These are phyloP conservation scores for Aspergillus kassunensis DNA, from an alignment of 495 filamentous ascomycete species.

Conservation along the genomic window DNA sequence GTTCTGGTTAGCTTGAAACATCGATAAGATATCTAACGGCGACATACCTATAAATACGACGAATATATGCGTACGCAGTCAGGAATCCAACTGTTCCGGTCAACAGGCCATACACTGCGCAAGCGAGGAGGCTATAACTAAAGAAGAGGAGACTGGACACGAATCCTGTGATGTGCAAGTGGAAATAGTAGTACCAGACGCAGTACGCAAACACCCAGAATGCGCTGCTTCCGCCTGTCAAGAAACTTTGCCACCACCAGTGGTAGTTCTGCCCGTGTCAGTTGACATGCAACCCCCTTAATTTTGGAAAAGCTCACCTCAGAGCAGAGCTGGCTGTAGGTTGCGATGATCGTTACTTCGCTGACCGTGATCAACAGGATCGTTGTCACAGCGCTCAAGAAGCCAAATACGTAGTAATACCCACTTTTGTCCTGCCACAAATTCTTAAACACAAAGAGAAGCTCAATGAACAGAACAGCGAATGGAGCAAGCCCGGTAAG, in stretches of 20 bases:
- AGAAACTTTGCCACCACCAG: conserved; percentile 95
- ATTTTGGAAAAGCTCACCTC: conserved; percentile 47
- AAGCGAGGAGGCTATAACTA: conserved; percentile 76
- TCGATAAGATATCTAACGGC: neutral
- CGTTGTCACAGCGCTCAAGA: conserved; percentile 69
- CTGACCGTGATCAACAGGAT: conserved; percentile 77
- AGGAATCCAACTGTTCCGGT: conserved; percentile 87
- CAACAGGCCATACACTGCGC: conserved; percentile 76
- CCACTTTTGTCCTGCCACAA: conserved; percentile 91
- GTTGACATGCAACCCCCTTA: neutral
- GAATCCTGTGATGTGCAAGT: conserved; percentile 79
- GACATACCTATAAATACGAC: conserved; percentile 80
- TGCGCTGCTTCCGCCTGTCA: conserved; percentile 73
- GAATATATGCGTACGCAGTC: conserved; percentile 82
- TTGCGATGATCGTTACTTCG: conserved; percentile 85
- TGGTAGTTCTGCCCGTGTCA: conserved; percentile 66
- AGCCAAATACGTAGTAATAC: conserved; percentile 95
- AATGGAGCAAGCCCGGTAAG: conserved; percentile 85
- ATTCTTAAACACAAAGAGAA: conserved; percentile 88
- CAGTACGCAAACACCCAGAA: conserved; percentile 87
- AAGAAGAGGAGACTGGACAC: conserved; percentile 82
- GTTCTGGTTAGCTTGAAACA: conserved; percentile 7
- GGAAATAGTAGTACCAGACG: conserved; percentile 80
- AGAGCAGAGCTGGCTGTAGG: conserved; percentile 80
- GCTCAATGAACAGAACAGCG: conserved; percentile 89